Evolutionary conservation across 2,329 filamentous ascomycete genomes (phyloP).

Genomic region (Furcasterigmium furcatum): DNA sequence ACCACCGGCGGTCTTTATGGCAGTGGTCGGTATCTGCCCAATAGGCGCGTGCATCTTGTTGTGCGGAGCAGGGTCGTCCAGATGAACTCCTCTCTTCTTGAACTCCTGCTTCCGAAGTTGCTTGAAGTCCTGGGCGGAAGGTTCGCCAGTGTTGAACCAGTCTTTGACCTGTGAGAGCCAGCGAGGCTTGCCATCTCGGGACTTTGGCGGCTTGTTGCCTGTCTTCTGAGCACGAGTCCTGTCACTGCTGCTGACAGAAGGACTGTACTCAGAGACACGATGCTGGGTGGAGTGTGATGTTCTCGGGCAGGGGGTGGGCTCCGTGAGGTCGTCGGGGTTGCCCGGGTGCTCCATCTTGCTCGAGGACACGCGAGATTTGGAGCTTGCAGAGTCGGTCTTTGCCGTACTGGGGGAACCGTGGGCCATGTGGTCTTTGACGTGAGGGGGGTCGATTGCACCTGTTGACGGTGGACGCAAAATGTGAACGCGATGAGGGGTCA

Average conservation of each 20-base stretch:
- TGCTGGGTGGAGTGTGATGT: constrained; percentile 10
- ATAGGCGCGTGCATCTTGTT: constrained; percentile 44
- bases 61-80: constrained; percentile 37
- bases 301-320: constrained; percentile 1
- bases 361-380: too few species aligned
- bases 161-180: constrained; percentile 43
- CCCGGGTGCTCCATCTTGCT: too few species aligned
- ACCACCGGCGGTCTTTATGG: constrained; percentile 42
- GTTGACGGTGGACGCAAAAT: too few species aligned
- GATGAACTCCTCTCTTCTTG: constrained; percentile 38
- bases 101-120: constrained; percentile 40
- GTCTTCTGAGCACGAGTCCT: background rate
- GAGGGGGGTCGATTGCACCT: too few species aligned
- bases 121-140: constrained; percentile 45
- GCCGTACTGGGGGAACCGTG: too few species aligned
- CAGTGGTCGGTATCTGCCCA: constrained; percentile 39
- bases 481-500: background rate
- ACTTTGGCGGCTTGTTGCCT: constrained; percentile 17
- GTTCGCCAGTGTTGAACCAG: constrained; percentile 47
- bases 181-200: constrained; percentile 21
- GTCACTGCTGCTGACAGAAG: constrained; percentile 15
- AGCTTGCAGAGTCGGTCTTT: too few species aligned
- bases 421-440: too few species aligned
- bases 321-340: too few species aligned
- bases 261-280: constrained; percentile 17